Conservation (phyloP, 2,329 filamentous ascomycete genomes). For the Fusarium protoensiforme region DNA sequence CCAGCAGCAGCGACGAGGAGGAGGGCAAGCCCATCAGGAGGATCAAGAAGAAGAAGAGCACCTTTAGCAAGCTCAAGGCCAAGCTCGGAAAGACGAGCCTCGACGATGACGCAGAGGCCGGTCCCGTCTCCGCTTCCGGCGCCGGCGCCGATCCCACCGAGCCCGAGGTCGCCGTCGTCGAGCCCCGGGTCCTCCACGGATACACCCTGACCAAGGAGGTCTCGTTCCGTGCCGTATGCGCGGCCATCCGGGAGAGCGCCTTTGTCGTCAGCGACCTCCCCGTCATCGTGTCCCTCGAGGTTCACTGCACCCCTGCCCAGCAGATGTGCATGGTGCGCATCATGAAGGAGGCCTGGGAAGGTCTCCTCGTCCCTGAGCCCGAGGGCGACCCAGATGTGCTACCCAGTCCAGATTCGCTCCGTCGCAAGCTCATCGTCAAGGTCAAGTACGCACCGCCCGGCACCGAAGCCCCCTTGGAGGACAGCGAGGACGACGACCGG, state of each 20-base stretch:
- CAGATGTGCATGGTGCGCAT: conserved; percentile 93
- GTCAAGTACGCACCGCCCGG: conserved; percentile 73
- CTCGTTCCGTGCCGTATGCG: conserved; percentile 86
- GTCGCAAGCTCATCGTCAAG: conserved; percentile 85
- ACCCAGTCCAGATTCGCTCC: conserved; percentile 76
- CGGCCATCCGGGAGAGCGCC: conserved; percentile 80
- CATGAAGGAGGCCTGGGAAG: conserved; percentile 87
- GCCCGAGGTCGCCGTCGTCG: conserved; percentile 54
- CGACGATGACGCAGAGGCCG: conserved; percentile 32
- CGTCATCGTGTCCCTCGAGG: conserved; percentile 93
- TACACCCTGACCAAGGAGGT: conserved; percentile 93
- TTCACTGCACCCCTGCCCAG: conserved; percentile 84
- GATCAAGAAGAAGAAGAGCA: conserved; percentile 65
- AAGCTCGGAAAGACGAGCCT: conserved; percentile 62
- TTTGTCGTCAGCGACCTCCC: conserved; percentile 82
- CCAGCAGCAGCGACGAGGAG: conserved; percentile 59
- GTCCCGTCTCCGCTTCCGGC: not conserved
- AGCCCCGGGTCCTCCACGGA: conserved; percentile 86
- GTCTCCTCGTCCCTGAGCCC: conserved; percentile 70
- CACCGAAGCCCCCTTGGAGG: conserved; percentile 45
- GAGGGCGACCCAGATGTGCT: conserved; percentile 62
- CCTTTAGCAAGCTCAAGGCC: conserved; percentile 72
- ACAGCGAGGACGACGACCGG: conserved; percentile 50
- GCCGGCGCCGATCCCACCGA: conserved; percentile 23
- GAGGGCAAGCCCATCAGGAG: conserved; percentile 60